Conservation (phyloP, 441 rosid genomes). For the Populus hybrid region DNA sequence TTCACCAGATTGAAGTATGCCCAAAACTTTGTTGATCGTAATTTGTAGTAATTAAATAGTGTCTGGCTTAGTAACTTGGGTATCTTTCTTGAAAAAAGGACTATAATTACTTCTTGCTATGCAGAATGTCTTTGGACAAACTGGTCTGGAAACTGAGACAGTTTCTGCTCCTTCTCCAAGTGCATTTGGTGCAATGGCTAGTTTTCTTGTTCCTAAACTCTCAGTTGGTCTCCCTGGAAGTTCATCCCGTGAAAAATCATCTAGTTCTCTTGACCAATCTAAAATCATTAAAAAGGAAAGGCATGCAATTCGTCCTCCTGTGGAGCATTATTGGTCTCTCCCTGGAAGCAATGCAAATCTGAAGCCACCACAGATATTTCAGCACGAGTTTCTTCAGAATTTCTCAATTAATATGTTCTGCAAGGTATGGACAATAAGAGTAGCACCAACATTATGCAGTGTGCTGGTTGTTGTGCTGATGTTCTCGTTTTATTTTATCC, state of each 20-base stretch:
- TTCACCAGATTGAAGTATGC: conserved; percentile 81
- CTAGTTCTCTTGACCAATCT: conserved; percentile 55
- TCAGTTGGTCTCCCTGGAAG: conserved; percentile 83
- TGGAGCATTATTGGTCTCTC: conserved; percentile 94
- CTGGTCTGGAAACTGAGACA: conserved; percentile 56
- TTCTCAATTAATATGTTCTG: conserved; percentile 97
- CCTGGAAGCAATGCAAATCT: conserved; percentile 57
- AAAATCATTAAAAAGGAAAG: conserved; percentile 73
- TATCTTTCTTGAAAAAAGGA: background rate
- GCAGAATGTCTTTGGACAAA: conserved; percentile 83
- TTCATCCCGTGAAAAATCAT: conserved; percentile 61
- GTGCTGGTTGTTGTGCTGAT: background rate
- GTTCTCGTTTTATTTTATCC: background rate
- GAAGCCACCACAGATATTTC: conserved; percentile 94
- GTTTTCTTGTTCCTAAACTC: conserved; percentile 95
- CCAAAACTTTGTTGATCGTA: conserved; percentile 9
- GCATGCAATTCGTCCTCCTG: conserved; percentile 90
- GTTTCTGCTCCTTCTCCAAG: conserved; percentile 55
- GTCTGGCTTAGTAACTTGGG: conserved; percentile 9
- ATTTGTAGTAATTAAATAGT: background rate
- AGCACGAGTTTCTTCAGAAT: conserved; percentile 97
- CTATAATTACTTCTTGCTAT: conserved; percentile 26
- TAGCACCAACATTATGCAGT: background rate
- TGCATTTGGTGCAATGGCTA: conserved; percentile 99
- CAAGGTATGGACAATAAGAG: conserved; percentile 53